Conservation (phyloP, 2,329 filamentous ascomycete genomes). For the Huntiella decipiens region DNA sequence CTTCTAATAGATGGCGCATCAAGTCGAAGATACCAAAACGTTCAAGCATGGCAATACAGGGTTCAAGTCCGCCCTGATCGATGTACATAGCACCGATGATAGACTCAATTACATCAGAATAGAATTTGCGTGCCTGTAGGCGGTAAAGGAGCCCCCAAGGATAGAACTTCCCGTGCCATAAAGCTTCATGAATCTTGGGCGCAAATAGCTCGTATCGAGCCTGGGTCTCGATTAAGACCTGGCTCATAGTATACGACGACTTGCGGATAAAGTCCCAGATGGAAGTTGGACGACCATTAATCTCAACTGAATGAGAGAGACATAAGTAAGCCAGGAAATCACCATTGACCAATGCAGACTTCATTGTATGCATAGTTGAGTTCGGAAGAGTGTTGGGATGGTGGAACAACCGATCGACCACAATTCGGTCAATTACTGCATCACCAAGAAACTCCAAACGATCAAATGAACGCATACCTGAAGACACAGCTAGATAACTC, state of each 20-base stretch:
- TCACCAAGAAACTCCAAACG: slow-evolving; percentile 81
- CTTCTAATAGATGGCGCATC: slow-evolving; percentile 40
- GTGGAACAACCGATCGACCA: slow-evolving; percentile 43
- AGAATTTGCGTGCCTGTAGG: slow-evolving; percentile 53
- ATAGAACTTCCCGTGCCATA: slow-evolving; percentile 36
- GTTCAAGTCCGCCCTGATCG: slow-evolving; percentile 45
- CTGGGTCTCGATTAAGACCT: slow-evolving; percentile 14
- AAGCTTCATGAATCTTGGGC: slow-evolving; percentile 26
- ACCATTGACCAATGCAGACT: slow-evolving; percentile 60
- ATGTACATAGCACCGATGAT: slow-evolving; percentile 69
- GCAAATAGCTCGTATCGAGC: slow-evolving; percentile 30
- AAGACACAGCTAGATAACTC: slow-evolving; percentile 28
- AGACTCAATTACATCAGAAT: slow-evolving; percentile 68
- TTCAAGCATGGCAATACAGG: slow-evolving; percentile 41
- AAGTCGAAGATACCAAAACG: slow-evolving; percentile 45
- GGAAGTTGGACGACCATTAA: slow-evolving; percentile 16
- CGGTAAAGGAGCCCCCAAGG: slow-evolving; percentile 59
- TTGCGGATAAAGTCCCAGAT: slow-evolving; percentile 57
- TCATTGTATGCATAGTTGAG: slow-evolving; percentile 53
- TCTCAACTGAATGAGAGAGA: slow-evolving; percentile 4
- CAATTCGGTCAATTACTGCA: slow-evolving; percentile 59
- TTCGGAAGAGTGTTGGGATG: slow-evolving; percentile 24
- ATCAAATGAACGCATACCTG: slow-evolving; percentile 33
- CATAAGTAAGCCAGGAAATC: slow-evolving; percentile 56
- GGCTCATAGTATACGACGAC: slow-evolving; percentile 21